Evolutionary conservation across 192 early-diverging fungal genomes (phyloP), one percentile per base, ranked within the genome.

Genomic region (Chytriomyces sp.): DNA sequence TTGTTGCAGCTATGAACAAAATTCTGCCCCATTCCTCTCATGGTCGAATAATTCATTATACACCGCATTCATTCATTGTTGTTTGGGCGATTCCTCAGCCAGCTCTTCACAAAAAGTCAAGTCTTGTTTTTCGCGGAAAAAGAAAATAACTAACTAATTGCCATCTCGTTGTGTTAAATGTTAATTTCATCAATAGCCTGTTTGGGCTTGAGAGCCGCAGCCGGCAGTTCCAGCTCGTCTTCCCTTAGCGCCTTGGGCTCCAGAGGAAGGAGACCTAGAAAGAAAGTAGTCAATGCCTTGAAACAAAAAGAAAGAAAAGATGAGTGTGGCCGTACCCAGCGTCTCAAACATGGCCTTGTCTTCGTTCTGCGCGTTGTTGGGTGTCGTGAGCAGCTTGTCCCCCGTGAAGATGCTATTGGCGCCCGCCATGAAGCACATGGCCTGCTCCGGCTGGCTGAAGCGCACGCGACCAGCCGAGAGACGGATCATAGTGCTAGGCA

Each of bases 351-450:
- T 91, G 68, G 80, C 78, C 82, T 87, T 78, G 69, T 93, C 91
- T 12, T 87, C 85, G 38, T 78, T 82, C 56, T 82, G 80, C 72
- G 84, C 88, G 78, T 93, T 93, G 83, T 93, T 93, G 60, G 87
- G 87, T 0, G 92, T 93, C 32, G 92, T 93, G 59, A 93, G 77
- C 40, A 93, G 79, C 74, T 88, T 90, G 75, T 93, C 91, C 71
- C 92, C 92, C 33, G 92, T 93, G 63, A 93, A 93, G 71, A 93
- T 90, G 22, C 88, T 89, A 82, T 93, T 93, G 72, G 92, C 92
- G 62, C 92, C 92, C 14, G 91, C 86, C 84, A 91, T 86, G 78
- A 93, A 93, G 74, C 91, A 92, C 68, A 93, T 59, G 17, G 89
- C 85, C 64, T 88, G 89, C 75, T 93, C 91, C 17, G 89, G 75